A percentile compares a stretch with the other conserved stretches of the same genome.
These are phyloP conservation scores for Ogataea methanolica DNA, from an alignment of 805 yeast species.

Conservation along the genomic window DNA sequence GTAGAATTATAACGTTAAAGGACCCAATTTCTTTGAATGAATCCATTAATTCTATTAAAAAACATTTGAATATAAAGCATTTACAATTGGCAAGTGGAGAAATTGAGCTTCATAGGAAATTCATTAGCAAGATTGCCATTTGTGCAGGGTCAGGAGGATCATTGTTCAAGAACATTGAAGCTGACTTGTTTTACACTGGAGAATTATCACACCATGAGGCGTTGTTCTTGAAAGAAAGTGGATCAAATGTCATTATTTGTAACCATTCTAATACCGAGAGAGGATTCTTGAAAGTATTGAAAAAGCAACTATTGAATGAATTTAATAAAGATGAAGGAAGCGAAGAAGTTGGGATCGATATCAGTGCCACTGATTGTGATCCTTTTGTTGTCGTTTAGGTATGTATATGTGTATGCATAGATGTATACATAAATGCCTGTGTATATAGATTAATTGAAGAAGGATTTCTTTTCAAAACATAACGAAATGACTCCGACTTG, in stretches of 20 bases:
- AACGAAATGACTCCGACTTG: too few species aligned
- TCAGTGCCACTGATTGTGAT: constrained; percentile 59
- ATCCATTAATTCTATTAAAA: constrained; percentile 50
- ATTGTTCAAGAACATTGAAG: constrained; percentile 55
- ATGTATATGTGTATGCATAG: background rate
- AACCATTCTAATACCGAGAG: constrained; percentile 94
- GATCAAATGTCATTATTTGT: constrained; percentile 67
- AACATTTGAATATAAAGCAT: constrained; percentile 43
- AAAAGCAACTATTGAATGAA: constrained; percentile 43
- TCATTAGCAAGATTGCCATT: constrained; percentile 60
- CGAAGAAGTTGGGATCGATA: constrained; percentile 35
- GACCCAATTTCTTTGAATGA: constrained; percentile 38
- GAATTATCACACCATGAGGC: constrained; percentile 94
- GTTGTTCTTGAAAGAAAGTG: constrained; percentile 62
- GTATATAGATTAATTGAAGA: background rate
- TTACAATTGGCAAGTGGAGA: constrained; percentile 56
- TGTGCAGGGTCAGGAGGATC: constrained; percentile 96
- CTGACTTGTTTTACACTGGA: constrained; percentile 83
- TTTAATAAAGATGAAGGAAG: constrained; percentile 24
- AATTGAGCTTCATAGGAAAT: constrained; percentile 25
- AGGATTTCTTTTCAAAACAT: too few species aligned
- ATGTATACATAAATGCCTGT: too few species aligned
- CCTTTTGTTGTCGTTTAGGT: constrained; percentile 38
- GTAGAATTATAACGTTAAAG: constrained; percentile 55
- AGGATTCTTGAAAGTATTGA: constrained; percentile 61